A percentile compares a stretch with the other conserved stretches of the same genome.
Conservation (phyloP, 106 monocot species). For the Allium fistulosum region DNA sequence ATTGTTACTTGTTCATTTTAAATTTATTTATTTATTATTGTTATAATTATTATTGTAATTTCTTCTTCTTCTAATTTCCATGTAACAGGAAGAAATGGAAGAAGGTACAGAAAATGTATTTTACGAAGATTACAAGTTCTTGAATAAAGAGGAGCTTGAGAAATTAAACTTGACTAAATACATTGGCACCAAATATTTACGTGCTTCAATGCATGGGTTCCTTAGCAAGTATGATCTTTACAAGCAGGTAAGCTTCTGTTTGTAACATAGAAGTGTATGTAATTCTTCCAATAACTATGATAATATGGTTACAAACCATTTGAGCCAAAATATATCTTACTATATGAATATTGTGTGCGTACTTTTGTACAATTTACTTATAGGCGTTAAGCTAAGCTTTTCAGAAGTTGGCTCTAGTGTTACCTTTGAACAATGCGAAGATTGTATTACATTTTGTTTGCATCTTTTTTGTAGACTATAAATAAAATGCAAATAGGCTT, state of each 20-base stretch:
- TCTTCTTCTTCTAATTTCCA: neutral
- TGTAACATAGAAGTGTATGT: neutral
- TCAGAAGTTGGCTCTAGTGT: too few relatives aligned
- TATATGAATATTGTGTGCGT: too few relatives aligned
- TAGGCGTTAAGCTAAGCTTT: too few relatives aligned
- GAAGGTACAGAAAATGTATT: conserved; percentile 55
- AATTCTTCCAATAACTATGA: neutral
- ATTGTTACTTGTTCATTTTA: too few relatives aligned
- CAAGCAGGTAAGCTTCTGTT: conserved; percentile 52
- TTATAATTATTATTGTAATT: too few relatives aligned
- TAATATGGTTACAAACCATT: too few relatives aligned
- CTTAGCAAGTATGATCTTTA: conserved; percentile 58
- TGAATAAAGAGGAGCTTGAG: conserved; percentile 88
- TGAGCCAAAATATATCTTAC: too few relatives aligned
- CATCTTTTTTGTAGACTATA: neutral
- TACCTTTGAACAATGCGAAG: too few relatives aligned
- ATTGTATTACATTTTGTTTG: neutral
- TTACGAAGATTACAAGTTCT: conserved; percentile 84
- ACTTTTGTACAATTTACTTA: too few relatives aligned
- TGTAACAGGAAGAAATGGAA: conserved; percentile 85
- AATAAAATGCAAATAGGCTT: neutral
- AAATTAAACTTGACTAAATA: conserved; percentile 60
- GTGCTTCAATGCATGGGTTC: conserved; percentile 83
- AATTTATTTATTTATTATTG: too few relatives aligned
- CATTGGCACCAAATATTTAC: conserved; percentile 54